These are phyloP conservation scores for Blastobotrys serpentis DNA, from an alignment of 1,139 yeast genomes.

Conservation along the genomic window DNA sequence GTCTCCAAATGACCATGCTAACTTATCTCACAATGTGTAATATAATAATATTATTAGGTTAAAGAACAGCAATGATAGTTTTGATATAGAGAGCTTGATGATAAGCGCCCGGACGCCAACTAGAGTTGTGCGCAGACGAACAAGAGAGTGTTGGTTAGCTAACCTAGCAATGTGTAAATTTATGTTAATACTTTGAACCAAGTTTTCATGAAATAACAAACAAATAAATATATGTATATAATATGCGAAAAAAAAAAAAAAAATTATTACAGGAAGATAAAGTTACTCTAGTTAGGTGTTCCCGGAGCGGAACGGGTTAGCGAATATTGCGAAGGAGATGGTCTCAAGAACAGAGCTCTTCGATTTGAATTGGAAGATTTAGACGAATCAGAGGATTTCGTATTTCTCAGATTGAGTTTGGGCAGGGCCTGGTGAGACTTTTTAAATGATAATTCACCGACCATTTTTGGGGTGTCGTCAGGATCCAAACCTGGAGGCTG, in stretches of 20 bases:
- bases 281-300: conserved; percentile 9
- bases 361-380: not conserved
- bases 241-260: too few species aligned
- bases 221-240: conserved; percentile 7
- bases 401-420: not conserved
- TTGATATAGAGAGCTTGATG: too few species aligned
- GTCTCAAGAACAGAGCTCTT: conserved; percentile 14
- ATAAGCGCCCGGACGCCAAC: too few species aligned
- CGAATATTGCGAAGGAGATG: conserved; percentile 1
- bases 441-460: not conserved
- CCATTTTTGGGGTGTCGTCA: not conserved
- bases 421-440: not conserved
- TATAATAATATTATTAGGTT: too few species aligned
- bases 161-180: too few species aligned
- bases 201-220: too few species aligned
- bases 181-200: too few species aligned
- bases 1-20: conserved; percentile 5
- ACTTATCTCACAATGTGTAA: not conserved
- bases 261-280: not conserved
- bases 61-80: conserved; percentile 1
- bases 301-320: conserved; percentile 14
- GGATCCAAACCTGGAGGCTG: conserved; percentile 7
- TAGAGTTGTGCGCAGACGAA: too few species aligned
- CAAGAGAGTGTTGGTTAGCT: too few species aligned
- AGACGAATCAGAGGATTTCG: not conserved